Percentiles rank a stretch among this genome's conserved stretches.
Conservation (phyloP, 2,329 filamentous ascomycete species). For the Penicillium sp. region DNA sequence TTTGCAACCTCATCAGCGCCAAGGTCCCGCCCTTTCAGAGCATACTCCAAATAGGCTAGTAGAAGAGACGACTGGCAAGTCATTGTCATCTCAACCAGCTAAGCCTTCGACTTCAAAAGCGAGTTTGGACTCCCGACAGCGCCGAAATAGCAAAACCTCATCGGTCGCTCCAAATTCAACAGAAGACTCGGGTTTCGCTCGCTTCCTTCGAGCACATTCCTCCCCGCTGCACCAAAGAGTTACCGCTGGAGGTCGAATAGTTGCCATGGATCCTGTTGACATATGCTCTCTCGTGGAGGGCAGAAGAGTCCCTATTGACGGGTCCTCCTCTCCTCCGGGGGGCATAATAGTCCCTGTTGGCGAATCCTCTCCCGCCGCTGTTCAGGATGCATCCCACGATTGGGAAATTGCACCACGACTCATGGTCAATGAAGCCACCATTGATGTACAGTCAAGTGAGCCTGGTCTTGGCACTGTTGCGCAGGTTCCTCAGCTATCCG, state of each 20-base stretch:
- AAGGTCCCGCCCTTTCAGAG: slow-evolving; percentile 7
- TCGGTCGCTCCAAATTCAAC: slow-evolving; percentile 13
- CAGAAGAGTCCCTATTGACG: background rate
- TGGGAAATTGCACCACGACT: too few relatives aligned
- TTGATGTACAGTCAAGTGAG: too few relatives aligned
- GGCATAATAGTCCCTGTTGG: background rate
- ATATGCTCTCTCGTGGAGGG: background rate
- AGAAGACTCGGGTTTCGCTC: slow-evolving; percentile 45
- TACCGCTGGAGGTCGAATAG: slow-evolving; percentile 50
- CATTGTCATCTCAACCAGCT: slow-evolving; percentile 16
- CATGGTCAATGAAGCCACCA: too few relatives aligned
- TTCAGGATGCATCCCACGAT: too few relatives aligned
- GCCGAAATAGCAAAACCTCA: background rate
- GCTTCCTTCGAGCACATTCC: slow-evolving; percentile 48
- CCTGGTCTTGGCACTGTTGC: too few relatives aligned
- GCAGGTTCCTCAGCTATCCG: too few relatives aligned
- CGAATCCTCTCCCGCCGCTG: background rate
- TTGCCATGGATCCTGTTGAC: slow-evolving; percentile 39
- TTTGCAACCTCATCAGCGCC: background rate
- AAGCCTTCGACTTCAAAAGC: background rate
- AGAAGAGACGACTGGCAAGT: slow-evolving; percentile 22
- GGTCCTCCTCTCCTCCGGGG: background rate
- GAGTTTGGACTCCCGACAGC: background rate
- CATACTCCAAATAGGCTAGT: background rate
- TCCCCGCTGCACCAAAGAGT: slow-evolving; percentile 52